Conservation (phyloP, 2,329 filamentous ascomycete species). For the Ophiostoma sp. region DNA sequence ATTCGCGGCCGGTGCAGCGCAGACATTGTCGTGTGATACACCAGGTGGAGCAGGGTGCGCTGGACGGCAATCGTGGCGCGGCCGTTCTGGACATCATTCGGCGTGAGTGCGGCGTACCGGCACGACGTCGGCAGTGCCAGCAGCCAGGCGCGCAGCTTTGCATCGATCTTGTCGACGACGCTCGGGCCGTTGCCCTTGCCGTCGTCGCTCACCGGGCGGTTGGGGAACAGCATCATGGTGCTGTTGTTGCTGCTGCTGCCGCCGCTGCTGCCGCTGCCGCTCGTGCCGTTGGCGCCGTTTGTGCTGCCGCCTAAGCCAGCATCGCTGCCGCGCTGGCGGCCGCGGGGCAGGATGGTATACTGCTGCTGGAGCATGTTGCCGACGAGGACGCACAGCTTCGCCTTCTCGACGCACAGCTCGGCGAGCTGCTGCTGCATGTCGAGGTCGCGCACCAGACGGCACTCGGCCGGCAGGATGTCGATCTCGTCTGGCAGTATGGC, state of each 20-base stretch:
- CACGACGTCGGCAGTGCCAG: slow-evolving; percentile 65
- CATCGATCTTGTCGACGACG: slow-evolving; percentile 72
- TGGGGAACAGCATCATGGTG: slow-evolving; percentile 86
- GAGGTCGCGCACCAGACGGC: slow-evolving; percentile 63
- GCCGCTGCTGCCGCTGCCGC: slow-evolving; percentile 12
- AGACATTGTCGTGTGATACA: slow-evolving; percentile 86
- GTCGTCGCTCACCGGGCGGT: slow-evolving; percentile 71
- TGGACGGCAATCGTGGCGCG: slow-evolving; percentile 60
- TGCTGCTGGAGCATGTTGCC: slow-evolving; percentile 85
- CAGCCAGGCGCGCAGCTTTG: slow-evolving; percentile 72
- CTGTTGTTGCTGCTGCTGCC: slow-evolving; percentile 52
- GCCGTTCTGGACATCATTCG: slow-evolving; percentile 54
- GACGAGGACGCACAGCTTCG: slow-evolving; percentile 82
- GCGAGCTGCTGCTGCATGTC: slow-evolving; percentile 73
- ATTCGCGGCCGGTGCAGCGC: slow-evolving; percentile 89
- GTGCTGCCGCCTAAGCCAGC: neutral
- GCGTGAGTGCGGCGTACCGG: slow-evolving; percentile 55
- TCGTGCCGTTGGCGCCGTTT: neutral
- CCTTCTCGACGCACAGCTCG: slow-evolving; percentile 84
- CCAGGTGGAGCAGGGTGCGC: slow-evolving; percentile 83
- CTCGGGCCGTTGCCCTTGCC: slow-evolving; percentile 43
- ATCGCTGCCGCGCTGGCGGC: slow-evolving; percentile 55
- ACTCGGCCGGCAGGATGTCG: slow-evolving; percentile 62
- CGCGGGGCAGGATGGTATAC: slow-evolving; percentile 83
- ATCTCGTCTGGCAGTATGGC: slow-evolving; percentile 61